Conservation (phyloP, 2,329 filamentous ascomycete genomes). For the Hortaea werneckii region DNA sequence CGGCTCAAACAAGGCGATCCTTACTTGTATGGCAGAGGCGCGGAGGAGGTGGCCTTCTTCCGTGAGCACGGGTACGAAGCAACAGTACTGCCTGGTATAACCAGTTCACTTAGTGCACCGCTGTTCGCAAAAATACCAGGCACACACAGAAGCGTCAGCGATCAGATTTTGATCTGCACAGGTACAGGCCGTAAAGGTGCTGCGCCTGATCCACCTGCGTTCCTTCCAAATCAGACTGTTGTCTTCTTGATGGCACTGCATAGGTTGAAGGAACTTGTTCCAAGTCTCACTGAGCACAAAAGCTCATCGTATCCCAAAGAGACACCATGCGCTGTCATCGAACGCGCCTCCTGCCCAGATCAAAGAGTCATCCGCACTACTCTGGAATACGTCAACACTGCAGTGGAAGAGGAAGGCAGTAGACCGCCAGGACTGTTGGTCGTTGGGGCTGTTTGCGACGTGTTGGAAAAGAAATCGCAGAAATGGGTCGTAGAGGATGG, state of each 20-base stretch:
- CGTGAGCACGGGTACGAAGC: constrained; percentile 53
- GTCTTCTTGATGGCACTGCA: constrained; percentile 95
- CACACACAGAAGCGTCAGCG: constrained; percentile 80
- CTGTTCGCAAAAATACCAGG: constrained; percentile 80
- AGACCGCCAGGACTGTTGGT: constrained; percentile 82
- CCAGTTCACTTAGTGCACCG: constrained; percentile 75
- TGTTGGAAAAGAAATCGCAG: constrained; percentile 53
- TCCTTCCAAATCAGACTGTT: constrained; percentile 65
- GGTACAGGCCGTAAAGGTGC: constrained; percentile 87
- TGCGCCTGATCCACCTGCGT: constrained; percentile 70
- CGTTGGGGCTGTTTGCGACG: constrained; percentile 73
- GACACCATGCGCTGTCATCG: constrained; percentile 88
- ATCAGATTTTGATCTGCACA: constrained; percentile 92
- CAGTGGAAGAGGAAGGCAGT: constrained; percentile 81
- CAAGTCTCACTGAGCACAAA: constrained; percentile 50
- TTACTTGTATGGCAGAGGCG: constrained; percentile 89
- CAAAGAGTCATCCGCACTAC: constrained; percentile 88
- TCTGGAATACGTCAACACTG: constrained; percentile 64
- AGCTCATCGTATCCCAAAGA: constrained; percentile 39
- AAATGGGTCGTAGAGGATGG: constrained; percentile 84
- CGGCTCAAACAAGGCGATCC: constrained; percentile 94
- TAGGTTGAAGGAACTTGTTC: constrained; percentile 63
- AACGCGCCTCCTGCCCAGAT: constrained; percentile 87
- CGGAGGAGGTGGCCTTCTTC: constrained; percentile 86
- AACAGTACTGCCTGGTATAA: constrained; percentile 78